Conservation (phyloP, 208 protist species). For the Blastocrithidia nonstop region DNA sequence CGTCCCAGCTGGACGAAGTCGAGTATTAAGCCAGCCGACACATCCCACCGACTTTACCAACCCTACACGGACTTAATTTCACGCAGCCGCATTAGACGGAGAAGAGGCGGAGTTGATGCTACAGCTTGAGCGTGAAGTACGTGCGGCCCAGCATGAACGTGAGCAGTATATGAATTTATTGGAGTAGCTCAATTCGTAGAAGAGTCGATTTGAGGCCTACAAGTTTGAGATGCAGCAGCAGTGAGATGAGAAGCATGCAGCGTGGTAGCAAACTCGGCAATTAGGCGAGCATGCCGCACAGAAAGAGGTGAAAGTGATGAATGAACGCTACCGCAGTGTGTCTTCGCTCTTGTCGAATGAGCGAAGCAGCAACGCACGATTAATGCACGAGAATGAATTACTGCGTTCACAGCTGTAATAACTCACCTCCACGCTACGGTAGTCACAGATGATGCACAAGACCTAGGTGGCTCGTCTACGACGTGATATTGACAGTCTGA, state of each 20-base stretch:
- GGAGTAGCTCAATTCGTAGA: constrained; percentile 59
- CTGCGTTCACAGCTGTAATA: constrained; percentile 65
- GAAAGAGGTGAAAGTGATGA: constrained; percentile 43
- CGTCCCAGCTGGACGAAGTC: too few species aligned
- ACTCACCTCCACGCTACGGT: constrained; percentile 50
- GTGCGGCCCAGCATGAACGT: constrained; percentile 61
- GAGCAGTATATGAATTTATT: constrained; percentile 33
- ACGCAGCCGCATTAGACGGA: too few species aligned
- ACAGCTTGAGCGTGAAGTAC: constrained; percentile 62
- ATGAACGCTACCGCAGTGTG: constrained; percentile 58
- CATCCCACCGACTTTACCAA: too few species aligned
- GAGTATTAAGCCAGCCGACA: too few species aligned
- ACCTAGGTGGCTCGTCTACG: constrained; percentile 51
- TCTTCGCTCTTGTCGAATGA: constrained; percentile 53
- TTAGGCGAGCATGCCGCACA: constrained; percentile 34
- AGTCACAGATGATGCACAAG: constrained; percentile 50
- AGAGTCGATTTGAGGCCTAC: constrained; percentile 61
- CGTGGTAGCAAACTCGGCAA: constrained; percentile 17
- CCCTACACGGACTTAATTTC: too few species aligned
- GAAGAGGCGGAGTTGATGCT: constrained; percentile 45
- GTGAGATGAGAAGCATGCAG: constrained; percentile 45
- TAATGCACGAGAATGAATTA: constrained; percentile 64
- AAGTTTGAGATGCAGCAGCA: constrained; percentile 31
- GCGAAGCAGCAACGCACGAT: constrained; percentile 39
- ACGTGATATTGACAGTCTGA: constrained; percentile 71